A percentile compares a stretch with the other conserved stretches of the same genome.
Conservation (phyloP, 2,329 filamentous ascomycete species). For the Pseudogymnoascus sp. region DNA sequence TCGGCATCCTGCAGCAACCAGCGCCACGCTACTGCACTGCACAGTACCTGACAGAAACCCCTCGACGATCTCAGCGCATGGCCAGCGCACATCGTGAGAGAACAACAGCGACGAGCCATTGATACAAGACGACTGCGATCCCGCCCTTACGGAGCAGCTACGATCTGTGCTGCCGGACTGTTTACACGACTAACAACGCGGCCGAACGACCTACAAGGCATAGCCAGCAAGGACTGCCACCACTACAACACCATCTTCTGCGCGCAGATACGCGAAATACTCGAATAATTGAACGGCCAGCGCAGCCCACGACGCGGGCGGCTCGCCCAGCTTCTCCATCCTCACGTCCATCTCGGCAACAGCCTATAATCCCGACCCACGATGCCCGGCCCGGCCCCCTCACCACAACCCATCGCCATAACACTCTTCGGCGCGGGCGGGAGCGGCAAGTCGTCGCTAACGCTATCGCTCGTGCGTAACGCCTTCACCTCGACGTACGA, state of each 20-base stretch:
- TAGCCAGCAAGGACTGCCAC: neutral
- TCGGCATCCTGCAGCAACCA: neutral
- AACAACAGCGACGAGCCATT: neutral
- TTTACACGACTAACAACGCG: neutral
- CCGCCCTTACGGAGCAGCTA: neutral
- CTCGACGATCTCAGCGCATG: neutral
- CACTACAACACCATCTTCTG: neutral
- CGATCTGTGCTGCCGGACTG: neutral
- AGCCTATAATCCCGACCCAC: neutral
- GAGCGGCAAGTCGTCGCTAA: slow-evolving; percentile 79
- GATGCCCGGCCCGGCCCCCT: slow-evolving; percentile 2
- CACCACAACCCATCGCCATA: slow-evolving; percentile 46
- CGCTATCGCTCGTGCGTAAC: slow-evolving; percentile 69
- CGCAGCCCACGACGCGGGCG: slow-evolving; percentile 1
- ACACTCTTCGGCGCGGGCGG: slow-evolving; percentile 83
- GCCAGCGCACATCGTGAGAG: neutral
- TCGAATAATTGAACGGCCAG: neutral
- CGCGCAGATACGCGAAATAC: neutral
- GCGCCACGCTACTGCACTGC: neutral
- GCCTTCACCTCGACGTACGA: slow-evolving; percentile 81
- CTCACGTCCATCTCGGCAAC: neutral
- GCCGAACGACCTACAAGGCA: neutral
- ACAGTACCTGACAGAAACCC: neutral
- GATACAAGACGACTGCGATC: neutral
- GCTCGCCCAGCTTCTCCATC: neutral